Conservation (phyloP, 768 basidiomycete genomes). For the Crepidotus variabilis region DNA sequence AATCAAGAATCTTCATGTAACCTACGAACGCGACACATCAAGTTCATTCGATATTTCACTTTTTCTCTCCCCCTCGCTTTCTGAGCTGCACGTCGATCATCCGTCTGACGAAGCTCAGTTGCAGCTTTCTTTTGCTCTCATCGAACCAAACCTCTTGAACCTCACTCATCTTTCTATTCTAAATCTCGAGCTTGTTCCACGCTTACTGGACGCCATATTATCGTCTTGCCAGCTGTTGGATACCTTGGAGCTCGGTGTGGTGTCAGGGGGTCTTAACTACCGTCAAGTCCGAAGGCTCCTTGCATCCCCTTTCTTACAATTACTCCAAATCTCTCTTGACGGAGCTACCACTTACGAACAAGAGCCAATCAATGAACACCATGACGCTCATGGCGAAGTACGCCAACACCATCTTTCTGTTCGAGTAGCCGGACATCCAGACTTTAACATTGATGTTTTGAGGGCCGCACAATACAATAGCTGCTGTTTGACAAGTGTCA, state of each 20-base stretch:
- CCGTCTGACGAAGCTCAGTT: neutral
- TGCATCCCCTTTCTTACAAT: neutral
- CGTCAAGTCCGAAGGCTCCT: neutral
- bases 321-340: neutral
- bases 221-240: neutral
- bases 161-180: neutral
- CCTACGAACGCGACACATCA: neutral
- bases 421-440: neutral
- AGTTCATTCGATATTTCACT: neutral
- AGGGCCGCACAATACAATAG: neutral
- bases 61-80: neutral
- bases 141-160: neutral
- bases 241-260: neutral
- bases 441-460: neutral
- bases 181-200: neutral
- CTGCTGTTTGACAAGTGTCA: too few species aligned
- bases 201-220: neutral
- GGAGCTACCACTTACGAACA: neutral
- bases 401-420: neutral
- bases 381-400: neutral
- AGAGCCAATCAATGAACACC: neutral
- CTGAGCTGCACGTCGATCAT: neutral
- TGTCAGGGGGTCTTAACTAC: neutral
- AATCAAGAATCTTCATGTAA: neutral
- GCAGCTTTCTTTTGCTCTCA: neutral